Evolutionary conservation across 1,139 yeast species (phyloP).

Genomic region (Kodamaea sp.): DNA sequence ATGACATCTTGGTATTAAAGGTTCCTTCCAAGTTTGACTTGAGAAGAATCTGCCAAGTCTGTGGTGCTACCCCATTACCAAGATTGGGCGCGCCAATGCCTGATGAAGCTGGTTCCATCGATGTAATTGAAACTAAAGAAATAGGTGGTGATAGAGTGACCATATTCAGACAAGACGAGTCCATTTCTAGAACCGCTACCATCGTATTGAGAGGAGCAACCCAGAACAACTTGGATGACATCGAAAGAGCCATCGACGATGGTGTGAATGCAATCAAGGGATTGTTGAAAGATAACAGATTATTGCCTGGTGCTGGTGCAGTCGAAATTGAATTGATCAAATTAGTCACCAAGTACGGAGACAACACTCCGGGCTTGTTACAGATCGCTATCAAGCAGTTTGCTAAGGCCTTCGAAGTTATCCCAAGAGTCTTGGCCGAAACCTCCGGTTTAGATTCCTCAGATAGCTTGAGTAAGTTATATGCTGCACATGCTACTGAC

Average conservation of each 20-base stretch:
- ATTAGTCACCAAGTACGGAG: constrained; percentile 81
- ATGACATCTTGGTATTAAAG: constrained; percentile 78
- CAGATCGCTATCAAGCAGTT: constrained; percentile 93
- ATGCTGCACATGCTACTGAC: constrained; percentile 73
- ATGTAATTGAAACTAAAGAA: constrained; percentile 86
- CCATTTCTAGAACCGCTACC: constrained; percentile 79
- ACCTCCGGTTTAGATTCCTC: constrained; percentile 92
- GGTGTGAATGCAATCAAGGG: constrained; percentile 94
- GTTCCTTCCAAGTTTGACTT: constrained; percentile 93
- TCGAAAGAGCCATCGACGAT: constrained; percentile 96
- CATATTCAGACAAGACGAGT: constrained; percentile 79
- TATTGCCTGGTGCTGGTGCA: constrained; percentile 97
- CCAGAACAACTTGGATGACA: constrained; percentile 89
- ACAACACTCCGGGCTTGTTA: constrained; percentile 86
- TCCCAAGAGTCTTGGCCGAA: constrained; percentile 91
- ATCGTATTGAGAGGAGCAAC: constrained; percentile 96
- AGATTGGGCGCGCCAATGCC: constrained; percentile 95
- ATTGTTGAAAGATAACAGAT: constrained; percentile 71
- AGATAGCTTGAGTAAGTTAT: constrained; percentile 81
- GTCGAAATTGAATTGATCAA: constrained; percentile 89
- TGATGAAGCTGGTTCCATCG: constrained; percentile 89
- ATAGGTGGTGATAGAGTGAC: constrained; percentile 98
- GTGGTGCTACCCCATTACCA: constrained; percentile 96
- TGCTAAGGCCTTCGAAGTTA: constrained; percentile 92
- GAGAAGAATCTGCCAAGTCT: constrained; percentile 91